Percentiles rank a stretch among this genome's conserved stretches.
Evolutionary conservation across 306 rosid species (phyloP).

Genomic region (Rubus idaeus): DNA sequence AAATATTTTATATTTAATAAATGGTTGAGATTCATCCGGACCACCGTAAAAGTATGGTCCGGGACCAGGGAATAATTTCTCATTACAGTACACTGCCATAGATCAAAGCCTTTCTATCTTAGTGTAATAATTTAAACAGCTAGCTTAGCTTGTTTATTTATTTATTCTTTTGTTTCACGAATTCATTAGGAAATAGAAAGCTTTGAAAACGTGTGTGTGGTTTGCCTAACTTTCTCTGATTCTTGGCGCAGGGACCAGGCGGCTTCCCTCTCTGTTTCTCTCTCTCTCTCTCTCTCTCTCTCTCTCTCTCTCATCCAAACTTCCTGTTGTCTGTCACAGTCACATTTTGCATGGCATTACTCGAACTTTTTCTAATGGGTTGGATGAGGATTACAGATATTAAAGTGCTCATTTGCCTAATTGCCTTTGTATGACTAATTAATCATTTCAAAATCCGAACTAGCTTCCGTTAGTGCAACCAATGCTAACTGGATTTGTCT

Average conservation of each 20-base stretch:
- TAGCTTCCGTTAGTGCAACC: not conserved
- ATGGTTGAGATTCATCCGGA: no score
- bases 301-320: not conserved
- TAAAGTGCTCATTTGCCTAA: constrained; percentile 2
- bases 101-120: not conserved
- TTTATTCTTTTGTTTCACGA: not conserved
- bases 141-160: not conserved
- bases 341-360: constrained; percentile 26
- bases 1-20: no score
- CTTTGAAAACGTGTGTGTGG: not conserved
- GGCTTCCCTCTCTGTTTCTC: constrained; percentile 10
- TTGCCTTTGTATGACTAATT: not conserved
- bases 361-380: no score
- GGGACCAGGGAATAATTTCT: no score
- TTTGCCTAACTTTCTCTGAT: constrained; percentile 23
- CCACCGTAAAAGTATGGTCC: no score
- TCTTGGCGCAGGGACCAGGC: constrained; percentile 26
- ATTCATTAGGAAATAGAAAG: not conserved
- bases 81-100: not conserved
- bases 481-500: not conserved
- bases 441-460: not conserved
- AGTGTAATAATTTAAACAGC: not conserved
- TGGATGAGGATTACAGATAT: not conserved
- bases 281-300: constrained; percentile 1
- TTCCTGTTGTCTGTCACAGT: constrained; percentile 12